phyloP scores from a whole-genome alignment of 768 basidiomycete genomes.

The Crassisporium funariophilum region DNA sequence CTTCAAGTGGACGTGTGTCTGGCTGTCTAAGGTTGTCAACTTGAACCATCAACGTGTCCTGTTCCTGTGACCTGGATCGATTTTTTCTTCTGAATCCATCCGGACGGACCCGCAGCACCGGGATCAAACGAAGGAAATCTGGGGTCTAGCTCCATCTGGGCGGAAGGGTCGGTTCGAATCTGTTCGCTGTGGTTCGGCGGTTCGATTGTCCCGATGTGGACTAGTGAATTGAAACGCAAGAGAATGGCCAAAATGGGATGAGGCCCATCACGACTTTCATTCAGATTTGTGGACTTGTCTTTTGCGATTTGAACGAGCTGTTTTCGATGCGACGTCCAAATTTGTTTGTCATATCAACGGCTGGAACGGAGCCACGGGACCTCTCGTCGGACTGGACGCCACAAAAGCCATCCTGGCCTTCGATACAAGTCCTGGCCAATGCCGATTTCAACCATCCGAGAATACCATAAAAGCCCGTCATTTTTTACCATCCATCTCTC shows the following conservation, averaged over 20 bases:
- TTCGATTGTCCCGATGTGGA: conserved; percentile 16
- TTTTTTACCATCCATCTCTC: conserved; percentile 17
- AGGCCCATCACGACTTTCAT: conserved; percentile 14
- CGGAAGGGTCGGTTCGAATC: conserved; percentile 11
- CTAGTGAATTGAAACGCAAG: conserved; percentile 1
- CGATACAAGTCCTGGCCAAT: conserved; percentile 30
- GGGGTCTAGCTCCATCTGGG: conserved; percentile 17
- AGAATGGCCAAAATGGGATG: conserved; percentile 5
- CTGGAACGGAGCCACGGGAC: conserved; percentile 40
- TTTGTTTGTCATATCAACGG: conserved; percentile 41
- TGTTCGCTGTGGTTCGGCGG: conserved; percentile 12
- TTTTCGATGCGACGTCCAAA: conserved; percentile 13
- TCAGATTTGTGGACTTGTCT: conserved; percentile 22
- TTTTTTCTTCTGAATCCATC: conserved; percentile 16
- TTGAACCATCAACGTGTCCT: conserved; percentile 28
- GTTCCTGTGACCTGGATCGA: conserved; percentile 33
- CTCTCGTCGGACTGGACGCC: conserved; percentile 31
- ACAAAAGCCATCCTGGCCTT: conserved; percentile 27
- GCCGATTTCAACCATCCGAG: conserved; percentile 24
- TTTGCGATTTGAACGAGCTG: conserved; percentile 17
- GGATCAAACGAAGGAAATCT: conserved; percentile 18
- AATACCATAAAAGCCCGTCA: conserved; percentile 36
- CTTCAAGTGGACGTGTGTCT: not conserved
- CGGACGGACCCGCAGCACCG: conserved; percentile 32
- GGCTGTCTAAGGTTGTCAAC: conserved; percentile 12